Base-by-base conservation (phyloP, 1,139 yeast genomes). In the Blastobotrys malaysiensis region DNA sequence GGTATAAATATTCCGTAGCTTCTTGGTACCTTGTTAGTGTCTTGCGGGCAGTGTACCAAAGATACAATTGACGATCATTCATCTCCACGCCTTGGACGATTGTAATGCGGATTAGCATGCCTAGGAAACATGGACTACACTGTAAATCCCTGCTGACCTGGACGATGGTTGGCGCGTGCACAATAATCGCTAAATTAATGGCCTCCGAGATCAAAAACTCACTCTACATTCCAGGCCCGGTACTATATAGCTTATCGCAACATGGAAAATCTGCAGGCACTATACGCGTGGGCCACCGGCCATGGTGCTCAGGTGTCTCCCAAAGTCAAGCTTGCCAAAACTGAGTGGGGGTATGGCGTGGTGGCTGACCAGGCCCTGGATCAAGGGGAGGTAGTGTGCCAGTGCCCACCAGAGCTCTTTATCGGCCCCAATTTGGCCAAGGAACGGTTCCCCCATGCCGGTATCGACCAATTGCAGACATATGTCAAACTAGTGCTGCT, bases 361-460 rank as follows among this genome's bases (percentile, higher is more conserved):
- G 47, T 59, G 2, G 63, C 70, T 2, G 39, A 26, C 1, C 68
- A 52, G 5, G 36, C 48, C 3, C 55, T 66, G 13, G 57, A 52
- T 5, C 53, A 57, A 9, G 52, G 52, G 2, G 65, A 62, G 11
- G 14, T 20, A 11, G 55, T 67, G 13, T 55, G 66, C 14, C 43
- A 60, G 9, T 66, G 69, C 46, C 65, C 68, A 5, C 63, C 60
- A 52, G 21, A 50, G 16, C 51, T 54, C 46, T 45, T 66, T 9
- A 58, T 67, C 16, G 69, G 69, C 1, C 69, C 68, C 3, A 53
- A 51, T 46, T 46, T 55, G 24, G 68, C 67, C 2, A 48, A 52
- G 20, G 27, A 48, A 16, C 45, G 54, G 20, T 64, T 62, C 51
- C 58, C 59, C 11, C 53, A 48, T 21, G 49, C 26, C 26, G 47